These are phyloP conservation scores for Citrus hindsii DNA, from an alignment of 345 rosid genomes.

Conservation along the genomic window DNA sequence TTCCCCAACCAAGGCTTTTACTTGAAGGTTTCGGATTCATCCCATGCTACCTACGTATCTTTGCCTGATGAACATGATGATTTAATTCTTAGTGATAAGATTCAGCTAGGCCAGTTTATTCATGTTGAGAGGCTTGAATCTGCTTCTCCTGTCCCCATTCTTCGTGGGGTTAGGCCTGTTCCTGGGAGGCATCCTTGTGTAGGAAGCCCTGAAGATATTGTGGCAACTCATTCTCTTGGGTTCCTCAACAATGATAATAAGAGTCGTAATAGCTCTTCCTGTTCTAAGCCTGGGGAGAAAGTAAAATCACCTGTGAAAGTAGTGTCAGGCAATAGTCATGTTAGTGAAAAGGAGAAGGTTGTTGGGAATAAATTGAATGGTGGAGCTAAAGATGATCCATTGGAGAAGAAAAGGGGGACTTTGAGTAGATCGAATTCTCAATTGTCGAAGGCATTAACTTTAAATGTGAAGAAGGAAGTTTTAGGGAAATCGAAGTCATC, in stretches of 20 bases:
- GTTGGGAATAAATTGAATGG: constrained; percentile 43
- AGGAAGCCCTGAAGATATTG: constrained; percentile 96
- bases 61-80: constrained; percentile 95
- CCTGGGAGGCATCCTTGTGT: constrained; percentile 97
- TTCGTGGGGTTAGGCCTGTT: constrained; percentile 89
- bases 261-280: constrained; percentile 28
- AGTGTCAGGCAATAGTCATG: constrained; percentile 16
- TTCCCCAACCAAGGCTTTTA: constrained; percentile 90
- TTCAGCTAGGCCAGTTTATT: constrained; percentile 94
- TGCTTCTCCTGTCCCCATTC: constrained; percentile 89
- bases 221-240: constrained; percentile 71
- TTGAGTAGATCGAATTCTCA: constrained; percentile 59
- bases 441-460: constrained; percentile 34
- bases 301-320: constrained; percentile 38
- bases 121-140: constrained; percentile 91
- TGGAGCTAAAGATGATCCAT: constrained; percentile 47
- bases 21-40: constrained; percentile 96
- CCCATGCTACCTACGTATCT: constrained; percentile 93
- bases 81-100: constrained; percentile 87
- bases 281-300: constrained; percentile 48
- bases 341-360: constrained; percentile 49
- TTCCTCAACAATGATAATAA: constrained; percentile 46
- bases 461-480: constrained; percentile 62
- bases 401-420: constrained; percentile 31
- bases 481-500: constrained; percentile 48